Base-by-base conservation (phyloP, 306 rosid species). In the Begonia peltatifolia region DNA sequence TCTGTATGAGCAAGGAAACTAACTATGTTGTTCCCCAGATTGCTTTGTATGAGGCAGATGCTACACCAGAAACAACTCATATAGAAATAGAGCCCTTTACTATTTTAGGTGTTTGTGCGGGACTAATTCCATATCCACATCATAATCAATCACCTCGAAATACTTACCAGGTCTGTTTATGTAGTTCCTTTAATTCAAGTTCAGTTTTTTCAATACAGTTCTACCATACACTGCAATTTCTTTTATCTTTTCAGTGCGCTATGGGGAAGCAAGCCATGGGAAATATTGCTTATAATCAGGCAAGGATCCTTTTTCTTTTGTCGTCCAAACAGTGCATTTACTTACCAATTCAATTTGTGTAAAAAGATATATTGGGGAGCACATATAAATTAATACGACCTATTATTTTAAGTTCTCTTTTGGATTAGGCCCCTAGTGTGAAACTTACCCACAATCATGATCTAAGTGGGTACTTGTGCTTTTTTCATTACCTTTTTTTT, bases 251-350 rank as follows among this genome's bases (percentile, higher is more conserved):
- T 64, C 52, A 87, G 95, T 89, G 97, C 61, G 95, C 95, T 11
- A 89, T 85, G 97, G 97, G 97, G 65, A 89, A 89, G 70, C 97
- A 89, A 78, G 97, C 97, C 17, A 89, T 89, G 97, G 97, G 97
- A 61, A 89, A 85, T 65, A 80, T 89, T 60, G 95, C 97, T 53
- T 84, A 62, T 69, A 89, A 89, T 70, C 97, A 84, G 89, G 94
- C 74, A 64, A 68, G 76, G 60, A 22, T 53, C 15, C 41, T 54
- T 66, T 56, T 57, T 17, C 18, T 30, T 20, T 30, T 30, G 38
- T 30, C 38, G 6, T 7, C 38, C 38, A 30, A 30, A 7, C 38
- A 30, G 38, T 4, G 38, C 38, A 5, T 30, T 30, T 30, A 30
- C 38, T 30, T 30, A 30, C 38, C 38, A 30, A 30, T 30, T 30